Conservation (phyloP, 2,329 filamentous ascomycete genomes). For the Aspergillus ustus region DNA sequence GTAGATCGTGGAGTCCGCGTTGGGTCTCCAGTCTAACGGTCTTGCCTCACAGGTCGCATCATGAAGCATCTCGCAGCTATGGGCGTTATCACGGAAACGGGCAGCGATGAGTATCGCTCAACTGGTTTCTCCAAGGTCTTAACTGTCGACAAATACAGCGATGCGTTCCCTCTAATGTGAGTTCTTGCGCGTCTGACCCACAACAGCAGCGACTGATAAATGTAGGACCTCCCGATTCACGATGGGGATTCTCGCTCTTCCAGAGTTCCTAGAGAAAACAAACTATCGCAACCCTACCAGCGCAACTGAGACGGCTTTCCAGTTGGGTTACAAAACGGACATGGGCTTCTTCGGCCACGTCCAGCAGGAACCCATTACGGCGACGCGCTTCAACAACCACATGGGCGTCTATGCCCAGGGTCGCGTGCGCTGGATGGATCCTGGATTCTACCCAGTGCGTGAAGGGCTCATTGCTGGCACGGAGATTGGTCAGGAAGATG, state of each 20-base stretch:
- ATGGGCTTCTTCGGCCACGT: conserved; percentile 35
- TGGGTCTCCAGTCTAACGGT: not conserved
- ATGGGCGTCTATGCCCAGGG: conserved; percentile 34
- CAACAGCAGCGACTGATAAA: conserved; percentile 13
- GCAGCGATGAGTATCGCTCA: conserved; percentile 36
- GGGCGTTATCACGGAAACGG: conserved; percentile 39
- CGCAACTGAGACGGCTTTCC: conserved; percentile 30
- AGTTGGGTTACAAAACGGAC: conserved; percentile 32
- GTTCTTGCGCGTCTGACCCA: not conserved
- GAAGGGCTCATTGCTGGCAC: conserved; percentile 23
- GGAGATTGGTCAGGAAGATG: conserved; percentile 17
- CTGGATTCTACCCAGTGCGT: conserved; percentile 35
- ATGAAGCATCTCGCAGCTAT: conserved; percentile 42
- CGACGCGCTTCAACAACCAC: conserved; percentile 33
- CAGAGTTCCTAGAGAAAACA: conserved; percentile 31
- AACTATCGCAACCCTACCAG: conserved; percentile 34
- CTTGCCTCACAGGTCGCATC: conserved; percentile 28
- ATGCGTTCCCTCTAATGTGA: conserved; percentile 34
- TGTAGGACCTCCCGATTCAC: conserved; percentile 33
- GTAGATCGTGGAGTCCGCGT: not conserved
- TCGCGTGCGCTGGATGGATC: conserved; percentile 36
- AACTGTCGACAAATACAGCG: conserved; percentile 26
- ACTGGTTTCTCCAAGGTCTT: conserved; percentile 39
- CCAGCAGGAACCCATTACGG: conserved; percentile 23
- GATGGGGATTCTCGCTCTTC: conserved; percentile 30